These are phyloP conservation scores for Trebouxia sp. DNA, from an alignment of 139 green algal species.

Conservation along the genomic window DNA sequence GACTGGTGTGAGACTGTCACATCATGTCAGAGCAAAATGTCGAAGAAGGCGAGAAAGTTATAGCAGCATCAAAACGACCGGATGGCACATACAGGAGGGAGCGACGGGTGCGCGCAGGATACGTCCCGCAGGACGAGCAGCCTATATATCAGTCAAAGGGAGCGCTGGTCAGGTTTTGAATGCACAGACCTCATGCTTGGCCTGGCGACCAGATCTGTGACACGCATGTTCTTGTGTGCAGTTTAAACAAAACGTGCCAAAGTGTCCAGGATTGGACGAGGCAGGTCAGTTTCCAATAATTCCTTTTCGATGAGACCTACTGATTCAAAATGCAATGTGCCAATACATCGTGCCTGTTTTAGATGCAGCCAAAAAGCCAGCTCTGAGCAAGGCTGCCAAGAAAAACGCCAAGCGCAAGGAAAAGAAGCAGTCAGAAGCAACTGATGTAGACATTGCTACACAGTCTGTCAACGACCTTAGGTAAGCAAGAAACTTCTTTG, in stretches of 20 bases:
- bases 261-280: constrained; percentile 63
- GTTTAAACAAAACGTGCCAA: constrained; percentile 48
- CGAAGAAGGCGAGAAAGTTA: constrained; percentile 49
- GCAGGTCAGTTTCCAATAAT: constrained; percentile 25
- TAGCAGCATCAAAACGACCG: constrained; percentile 53
- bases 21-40: neutral
- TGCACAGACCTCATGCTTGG: neutral
- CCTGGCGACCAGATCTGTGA: too few relatives aligned
- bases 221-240: constrained; percentile 24
- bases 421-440: constrained; percentile 36
- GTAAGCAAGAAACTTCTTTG: neutral
- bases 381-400: constrained; percentile 40
- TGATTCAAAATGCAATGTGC: neutral
- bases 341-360: too few relatives aligned
- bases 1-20: too few relatives aligned
- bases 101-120: constrained; percentile 72
- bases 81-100: constrained; percentile 86
- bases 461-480: neutral
- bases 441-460: neutral
- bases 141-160: constrained; percentile 60
- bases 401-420: constrained; percentile 57
- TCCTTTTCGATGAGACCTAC: neutral
- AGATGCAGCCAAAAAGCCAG: constrained; percentile 1
- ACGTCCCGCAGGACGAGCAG: constrained; percentile 87
- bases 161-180: constrained; percentile 37